Percentiles rank a stretch among this genome's conserved stretches.
Evolutionary conservation across 257 asterid genomes (phyloP).

Genomic region (Paraleonurus japonicus): DNA sequence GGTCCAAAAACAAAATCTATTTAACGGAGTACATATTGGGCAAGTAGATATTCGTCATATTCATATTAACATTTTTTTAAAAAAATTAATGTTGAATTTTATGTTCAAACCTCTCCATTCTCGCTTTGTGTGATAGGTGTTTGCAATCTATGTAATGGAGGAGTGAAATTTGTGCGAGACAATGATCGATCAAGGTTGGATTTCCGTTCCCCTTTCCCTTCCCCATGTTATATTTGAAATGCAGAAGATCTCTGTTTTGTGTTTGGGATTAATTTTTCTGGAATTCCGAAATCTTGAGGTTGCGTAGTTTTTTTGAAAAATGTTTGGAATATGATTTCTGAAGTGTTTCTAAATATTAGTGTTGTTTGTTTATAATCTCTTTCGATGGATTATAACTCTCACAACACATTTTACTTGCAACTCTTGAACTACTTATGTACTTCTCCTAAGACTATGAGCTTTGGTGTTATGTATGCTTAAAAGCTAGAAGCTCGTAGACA

Average conservation of each 20-base stretch:
- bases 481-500: background rate
- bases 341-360: background rate
- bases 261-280: background rate
- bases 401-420: background rate
- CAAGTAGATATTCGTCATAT: background rate
- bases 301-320: background rate
- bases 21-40: background rate
- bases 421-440: background rate
- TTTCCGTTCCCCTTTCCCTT: constrained; percentile 1
- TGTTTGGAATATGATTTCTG: background rate
- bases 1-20: background rate
- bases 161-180: constrained; percentile 80
- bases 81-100: background rate
- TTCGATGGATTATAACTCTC: background rate
- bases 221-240: background rate
- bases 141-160: constrained; percentile 89
- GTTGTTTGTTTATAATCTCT: background rate
- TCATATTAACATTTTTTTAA: background rate
- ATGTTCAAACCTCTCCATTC: background rate
- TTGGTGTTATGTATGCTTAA: background rate
- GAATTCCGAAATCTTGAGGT: background rate
- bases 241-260: background rate
- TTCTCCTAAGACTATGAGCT: background rate
- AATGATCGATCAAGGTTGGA: constrained; percentile 66
- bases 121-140: constrained; percentile 50